Percentiles rank a stretch among this genome's conserved stretches.
Evolutionary conservation across 768 basidiomycete species (phyloP).

Genomic region (Rhodotorula taiwanensis): DNA sequence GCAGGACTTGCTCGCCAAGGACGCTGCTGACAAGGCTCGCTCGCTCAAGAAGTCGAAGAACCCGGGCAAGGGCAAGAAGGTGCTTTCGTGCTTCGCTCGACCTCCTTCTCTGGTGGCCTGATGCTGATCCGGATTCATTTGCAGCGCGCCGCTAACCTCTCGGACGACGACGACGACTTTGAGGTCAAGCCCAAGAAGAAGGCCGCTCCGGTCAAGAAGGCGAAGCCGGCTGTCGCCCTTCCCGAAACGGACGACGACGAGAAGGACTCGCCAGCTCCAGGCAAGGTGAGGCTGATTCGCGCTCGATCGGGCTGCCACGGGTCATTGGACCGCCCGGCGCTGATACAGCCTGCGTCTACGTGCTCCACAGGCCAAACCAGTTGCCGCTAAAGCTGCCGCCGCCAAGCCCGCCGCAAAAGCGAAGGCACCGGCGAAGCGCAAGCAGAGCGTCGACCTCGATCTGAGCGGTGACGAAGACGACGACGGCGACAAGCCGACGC

Average conservation of each 20-base stretch:
- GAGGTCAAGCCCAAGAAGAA: conserved; percentile 36
- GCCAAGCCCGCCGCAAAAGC: conserved; percentile 45
- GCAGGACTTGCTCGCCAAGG: background rate
- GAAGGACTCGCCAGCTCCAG: conserved; percentile 36
- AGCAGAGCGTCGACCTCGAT: conserved; percentile 8
- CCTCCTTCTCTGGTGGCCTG: no score
- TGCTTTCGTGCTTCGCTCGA: background rate
- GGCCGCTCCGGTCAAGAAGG: conserved; percentile 6
- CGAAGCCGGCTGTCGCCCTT: conserved; percentile 19
- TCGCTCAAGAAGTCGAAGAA: conserved; percentile 20
- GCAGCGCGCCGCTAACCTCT: conserved; percentile 15
- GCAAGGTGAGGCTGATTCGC: background rate
- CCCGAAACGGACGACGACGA: conserved; percentile 52
- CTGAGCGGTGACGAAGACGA: conserved; percentile 7
- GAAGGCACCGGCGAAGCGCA: conserved; percentile 39
- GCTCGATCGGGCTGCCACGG: conserved; percentile 36
- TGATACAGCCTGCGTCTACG: conserved; percentile 9
- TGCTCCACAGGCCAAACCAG: conserved; percentile 8
- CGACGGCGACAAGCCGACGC: conserved; percentile 11
- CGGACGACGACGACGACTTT: conserved; percentile 30
- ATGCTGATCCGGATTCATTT: background rate
- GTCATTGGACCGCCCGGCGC: background rate
- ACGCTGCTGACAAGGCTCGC: conserved; percentile 10
- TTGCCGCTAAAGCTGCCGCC: conserved; percentile 5
- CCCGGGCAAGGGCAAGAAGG: conserved; percentile 22